phyloP scores from a whole-genome alignment of 1,284 basidiomycete species.

The Ceratobasidium sp. region DNA sequence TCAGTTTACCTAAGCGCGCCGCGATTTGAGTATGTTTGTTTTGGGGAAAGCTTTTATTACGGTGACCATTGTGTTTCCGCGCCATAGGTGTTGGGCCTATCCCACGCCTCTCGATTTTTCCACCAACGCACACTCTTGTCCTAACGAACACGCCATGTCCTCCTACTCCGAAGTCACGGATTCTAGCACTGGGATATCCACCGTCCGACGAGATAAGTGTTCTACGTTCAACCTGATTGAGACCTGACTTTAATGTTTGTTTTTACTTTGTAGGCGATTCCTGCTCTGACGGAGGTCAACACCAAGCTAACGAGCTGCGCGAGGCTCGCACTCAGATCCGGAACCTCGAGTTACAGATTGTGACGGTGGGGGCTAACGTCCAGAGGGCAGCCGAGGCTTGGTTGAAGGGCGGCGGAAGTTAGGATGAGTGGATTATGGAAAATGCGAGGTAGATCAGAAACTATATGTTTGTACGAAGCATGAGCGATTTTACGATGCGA shows the following conservation, averaged over 20 bases:
- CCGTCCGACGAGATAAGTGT: conserved; percentile 27
- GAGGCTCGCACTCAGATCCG: conserved; percentile 84
- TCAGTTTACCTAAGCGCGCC: too few relatives aligned
- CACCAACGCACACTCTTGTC: too few relatives aligned
- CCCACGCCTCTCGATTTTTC: too few relatives aligned
- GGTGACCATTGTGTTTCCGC: too few relatives aligned
- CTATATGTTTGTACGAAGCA: conserved; percentile 25
- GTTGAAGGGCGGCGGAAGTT: conserved; percentile 44
- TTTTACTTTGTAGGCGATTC: conserved; percentile 32
- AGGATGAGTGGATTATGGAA: background rate
- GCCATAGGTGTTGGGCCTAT: too few relatives aligned
- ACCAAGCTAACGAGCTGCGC: conserved; percentile 74
- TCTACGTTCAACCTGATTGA: background rate
- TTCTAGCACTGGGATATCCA: too few relatives aligned
- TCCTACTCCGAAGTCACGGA: too few relatives aligned
- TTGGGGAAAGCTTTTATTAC: too few relatives aligned
- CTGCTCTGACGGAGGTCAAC: conserved; percentile 69
- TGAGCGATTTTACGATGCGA: too few relatives aligned
- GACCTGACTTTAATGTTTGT: background rate
- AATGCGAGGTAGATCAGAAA: background rate
- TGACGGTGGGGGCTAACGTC: conserved; percentile 78
- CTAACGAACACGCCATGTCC: too few relatives aligned
- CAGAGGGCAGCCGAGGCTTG: conserved; percentile 67
- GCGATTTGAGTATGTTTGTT: too few relatives aligned
- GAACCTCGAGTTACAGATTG: conserved; percentile 84